Evolutionary conservation across 495 filamentous ascomycete species (phyloP).

Genomic region (Penicilliopsis zonata): DNA sequence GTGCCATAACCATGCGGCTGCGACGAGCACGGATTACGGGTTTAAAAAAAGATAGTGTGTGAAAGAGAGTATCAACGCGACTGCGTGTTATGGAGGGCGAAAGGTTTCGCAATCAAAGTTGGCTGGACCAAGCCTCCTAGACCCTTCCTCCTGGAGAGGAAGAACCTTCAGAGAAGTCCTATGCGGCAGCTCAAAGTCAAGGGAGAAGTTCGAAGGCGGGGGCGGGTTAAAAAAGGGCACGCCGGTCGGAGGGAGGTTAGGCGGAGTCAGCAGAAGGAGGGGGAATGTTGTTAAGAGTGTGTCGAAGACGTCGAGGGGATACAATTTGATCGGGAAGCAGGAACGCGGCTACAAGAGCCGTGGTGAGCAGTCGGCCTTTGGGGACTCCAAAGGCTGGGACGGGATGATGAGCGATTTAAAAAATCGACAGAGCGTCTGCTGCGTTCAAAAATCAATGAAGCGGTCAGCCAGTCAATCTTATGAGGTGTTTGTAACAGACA

Average conservation of each 20-base stretch:
- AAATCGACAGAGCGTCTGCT: no score
- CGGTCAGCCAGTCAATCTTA: background rate
- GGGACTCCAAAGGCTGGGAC: conserved; percentile 49
- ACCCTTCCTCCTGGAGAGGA: conserved; percentile 93
- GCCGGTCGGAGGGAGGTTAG: conserved; percentile 41
- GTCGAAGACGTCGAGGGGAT: conserved; percentile 40
- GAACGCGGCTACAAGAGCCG: conserved; percentile 57
- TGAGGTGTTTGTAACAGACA: background rate
- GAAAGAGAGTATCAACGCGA: conserved; percentile 14
- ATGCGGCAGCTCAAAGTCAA: conserved; percentile 90
- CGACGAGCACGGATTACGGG: background rate
- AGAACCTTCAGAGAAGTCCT: conserved; percentile 91
- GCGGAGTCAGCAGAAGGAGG: conserved; percentile 57
- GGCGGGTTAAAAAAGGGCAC: conserved; percentile 36
- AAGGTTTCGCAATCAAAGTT: conserved; percentile 73
- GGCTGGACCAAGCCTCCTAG: conserved; percentile 78
- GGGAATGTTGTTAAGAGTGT: conserved; percentile 58
- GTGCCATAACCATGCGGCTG: conserved; percentile 54
- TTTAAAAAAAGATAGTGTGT: conserved; percentile 7
- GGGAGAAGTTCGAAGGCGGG: conserved; percentile 42
- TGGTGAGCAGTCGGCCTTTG: conserved; percentile 55
- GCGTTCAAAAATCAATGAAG: no score
- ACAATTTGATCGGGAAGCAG: conserved; percentile 72
- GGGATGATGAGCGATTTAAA: no score
- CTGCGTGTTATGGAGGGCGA: conserved; percentile 74